Evolutionary conservation across 108 stramenopile genomes (phyloP).

Genomic region (Skeletonema menzelii): DNA sequence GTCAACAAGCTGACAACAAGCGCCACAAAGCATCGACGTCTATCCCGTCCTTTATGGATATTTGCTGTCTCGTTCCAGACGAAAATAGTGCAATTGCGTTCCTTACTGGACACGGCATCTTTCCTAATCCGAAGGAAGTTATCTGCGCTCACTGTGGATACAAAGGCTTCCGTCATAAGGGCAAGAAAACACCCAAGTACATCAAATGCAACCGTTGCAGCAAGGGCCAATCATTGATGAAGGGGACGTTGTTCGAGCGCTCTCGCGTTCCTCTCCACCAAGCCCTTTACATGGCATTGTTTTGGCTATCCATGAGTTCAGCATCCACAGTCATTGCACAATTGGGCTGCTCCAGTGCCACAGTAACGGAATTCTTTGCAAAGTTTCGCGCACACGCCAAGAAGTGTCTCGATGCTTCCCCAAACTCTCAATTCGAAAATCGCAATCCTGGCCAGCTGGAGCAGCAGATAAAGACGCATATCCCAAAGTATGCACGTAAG

Average conservation of each 20-base stretch:
- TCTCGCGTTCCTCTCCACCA: background rate
- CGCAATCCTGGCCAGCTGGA: background rate
- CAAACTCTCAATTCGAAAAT: background rate
- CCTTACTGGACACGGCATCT: slow-evolving; percentile 13
- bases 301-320: slow-evolving; percentile 5
- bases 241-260: slow-evolving; percentile 6
- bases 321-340: background rate
- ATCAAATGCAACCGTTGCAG: slow-evolving; percentile 12
- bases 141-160: slow-evolving; percentile 12
- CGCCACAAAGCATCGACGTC: background rate
- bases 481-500: background rate
- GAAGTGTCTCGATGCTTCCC: background rate
- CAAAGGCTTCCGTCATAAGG: slow-evolving; percentile 11
- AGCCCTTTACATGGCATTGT: slow-evolving; percentile 4
- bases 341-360: slow-evolving; percentile 8
- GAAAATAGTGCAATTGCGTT: slow-evolving; percentile 2
- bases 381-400: background rate
- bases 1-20: background rate
- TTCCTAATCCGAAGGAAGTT: slow-evolving; percentile 6
- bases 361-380: slow-evolving; percentile 4
- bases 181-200: slow-evolving; percentile 10
- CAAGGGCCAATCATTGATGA: slow-evolving; percentile 14
- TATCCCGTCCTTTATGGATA: slow-evolving; percentile 14
- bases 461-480: background rate
- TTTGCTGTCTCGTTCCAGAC: slow-evolving; percentile 8